Base-by-base conservation (phyloP, 306 rosid genomes). In the Lathyrus oleraceus region DNA sequence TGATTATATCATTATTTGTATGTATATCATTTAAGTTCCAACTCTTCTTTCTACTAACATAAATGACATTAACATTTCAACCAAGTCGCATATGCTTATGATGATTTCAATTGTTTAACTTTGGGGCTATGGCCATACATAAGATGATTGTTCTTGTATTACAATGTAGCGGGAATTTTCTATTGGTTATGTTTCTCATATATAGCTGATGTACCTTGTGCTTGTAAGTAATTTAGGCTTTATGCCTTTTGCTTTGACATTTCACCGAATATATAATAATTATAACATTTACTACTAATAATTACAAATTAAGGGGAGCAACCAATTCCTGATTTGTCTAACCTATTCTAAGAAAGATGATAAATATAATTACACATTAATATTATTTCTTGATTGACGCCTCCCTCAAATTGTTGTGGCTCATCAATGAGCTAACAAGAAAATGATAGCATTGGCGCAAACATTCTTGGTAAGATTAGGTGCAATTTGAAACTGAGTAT, bases 91-190 rank as follows among this genome's bases (percentile, higher is more conserved):
- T 61, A 17, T 59, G 27, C 42, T 12, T 27, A 38, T 42, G 44
- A 14, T 36, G 45, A 58, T 43, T 74, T 28, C 48, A 25, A 6
- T 74, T 57, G 27, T 61, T n/a, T 69, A 21, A 65, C 53, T 53
- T 23, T 4, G 5, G 35, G 52, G 32, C 4, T 77, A 43, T 49
- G 52, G 25, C 4, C 77, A 43, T 49, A 54, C 56, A 21, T 70
- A 54, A 30, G 14, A 51, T 39, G 45, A 73, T 65, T 58, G 58
- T 73, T 67, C 78, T 52, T 35, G 17, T 21, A 58, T 51, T 44
- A 54, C 69, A 53, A 36, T 42, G 67, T 11, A 1, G 32, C 10
- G 7, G 6, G 14, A 16, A 8, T 74, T 20, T 36, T 28, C 53
- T 44, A 1, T 44, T 52, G 43, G 60, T 67, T 38, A 21, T 61